Evolutionary conservation across 495 filamentous ascomycete genomes (phyloP), one percentile per base, ranked within the genome.

Genomic region (Aspergillus asperescens): DNA sequence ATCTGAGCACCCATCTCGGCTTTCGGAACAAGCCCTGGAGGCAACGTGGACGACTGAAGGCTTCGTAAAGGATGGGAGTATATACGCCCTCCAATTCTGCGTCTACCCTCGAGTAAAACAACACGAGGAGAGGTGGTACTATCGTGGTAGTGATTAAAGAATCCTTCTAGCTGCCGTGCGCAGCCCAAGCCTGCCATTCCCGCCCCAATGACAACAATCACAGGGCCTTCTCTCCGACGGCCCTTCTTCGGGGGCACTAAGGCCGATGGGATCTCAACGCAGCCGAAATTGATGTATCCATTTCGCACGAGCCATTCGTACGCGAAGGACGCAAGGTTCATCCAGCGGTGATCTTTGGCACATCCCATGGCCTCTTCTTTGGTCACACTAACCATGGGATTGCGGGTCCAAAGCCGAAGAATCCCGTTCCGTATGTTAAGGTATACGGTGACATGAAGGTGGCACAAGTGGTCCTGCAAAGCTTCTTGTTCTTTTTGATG

Each of bases 1-100:
- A 99, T 96, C 70, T 96, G 93, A 15, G 94, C 93, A 31, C 93
- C 93, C 79, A 96, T 88, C 63, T 99, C 93, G 40, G 88, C 93
- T 13, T 91, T 96, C 52, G 83, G 87, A n/a, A 74, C 70, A 50
- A 75, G 77, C 34, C 71, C 75, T 49, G 65, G 60, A 6, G 75
- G 79, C 35, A 81, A 65, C 16, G 61, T 73, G 16, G 64, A 67
- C 3, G 69, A 60, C 20, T 71, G 52, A 54, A 83, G 84, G 27
- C 82, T 84, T 38, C 77, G 77, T 46, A 99, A 75, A 40, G 84
- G 82, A 62, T 92, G 89, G 8, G 93, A 99, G 68, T 96, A 97
- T 23, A 99, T 88, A 52, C 93, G 79, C 23, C 93, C 93, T n/a
- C 93, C 93, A 29, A 99, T 80, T 24, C 93, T 81, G 59, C 83